Base-by-base conservation (phyloP, 1,139 yeast genomes). In the Diutina siamensis region DNA sequence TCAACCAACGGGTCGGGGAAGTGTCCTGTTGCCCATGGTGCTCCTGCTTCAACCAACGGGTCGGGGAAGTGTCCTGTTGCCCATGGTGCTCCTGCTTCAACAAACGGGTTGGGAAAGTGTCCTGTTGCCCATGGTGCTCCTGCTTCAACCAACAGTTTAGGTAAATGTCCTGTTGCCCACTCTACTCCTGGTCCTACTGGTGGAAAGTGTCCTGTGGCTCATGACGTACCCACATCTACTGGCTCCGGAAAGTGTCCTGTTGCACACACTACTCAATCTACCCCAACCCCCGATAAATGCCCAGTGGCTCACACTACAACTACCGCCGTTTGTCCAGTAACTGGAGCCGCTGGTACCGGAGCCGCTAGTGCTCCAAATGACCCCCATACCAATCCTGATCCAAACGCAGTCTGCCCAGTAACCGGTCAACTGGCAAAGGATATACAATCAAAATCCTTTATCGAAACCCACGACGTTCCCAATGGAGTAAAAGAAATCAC, bases 11-110 rank as follows among this genome's bases (percentile, higher is more conserved):
- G 20, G 3, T 15, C 19, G 9, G 17, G 40, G 18, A 36, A 36
- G 18, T 38, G 42, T 18, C 42, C 42, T 8, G 42, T 38, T 17
- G 42, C 31, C 9, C 42, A 38, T 20, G 25, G n/a, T 15, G 22
- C 33, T 25, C 21, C 5, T 25, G n/a, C n/a, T n/a, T n/a, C n/a
- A n/a, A n/a, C n/a, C n/a, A n/a, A n/a, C n/a, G n/a, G n/a, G n/a
- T n/a, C n/a, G n/a, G 38, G 38, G 4, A 18, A 35, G 38, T 35
- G 38, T 19, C 40, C 40, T 17, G 42, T 25, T 22, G 31, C 28
- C n/a, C 42, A 38, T 7, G 42, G 21, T 17, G 42, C 20, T 8
- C 42, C 12, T 4, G 15, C 13, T 12, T 8, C 42, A 3, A n/a
- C 15, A n/a, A n/a, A n/a, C 10, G 20, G 20, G 3, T 15, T 10